A percentile compares a stretch with the other conserved stretches of the same genome.
phyloP scores from a whole-genome alignment of 495 filamentous ascomycete species.

The Evernia prunastri region DNA sequence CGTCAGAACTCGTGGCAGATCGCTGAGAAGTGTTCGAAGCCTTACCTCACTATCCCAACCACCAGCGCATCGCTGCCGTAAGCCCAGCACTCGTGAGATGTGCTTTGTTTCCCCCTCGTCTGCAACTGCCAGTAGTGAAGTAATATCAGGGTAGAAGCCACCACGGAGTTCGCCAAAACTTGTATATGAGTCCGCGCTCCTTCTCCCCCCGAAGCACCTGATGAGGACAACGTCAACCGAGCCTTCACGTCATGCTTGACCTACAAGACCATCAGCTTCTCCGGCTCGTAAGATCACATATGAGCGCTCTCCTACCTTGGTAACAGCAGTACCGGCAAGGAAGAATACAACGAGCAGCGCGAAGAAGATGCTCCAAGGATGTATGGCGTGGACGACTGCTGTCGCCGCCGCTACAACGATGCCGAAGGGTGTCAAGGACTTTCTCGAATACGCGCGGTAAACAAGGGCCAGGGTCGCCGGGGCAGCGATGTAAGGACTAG shows the following conservation, averaged over 20 bases:
- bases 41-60: conserved; percentile 48
- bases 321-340: conserved; percentile 72
- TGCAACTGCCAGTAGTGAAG: conserved; percentile 62
- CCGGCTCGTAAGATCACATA: conserved; percentile 10
- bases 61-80: conserved; percentile 44
- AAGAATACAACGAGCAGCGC: conserved; percentile 79
- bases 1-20: background rate
- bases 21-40: background rate
- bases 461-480: conserved; percentile 57
- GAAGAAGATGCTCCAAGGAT: conserved; percentile 89
- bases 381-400: conserved; percentile 71
- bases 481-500: conserved; percentile 53
- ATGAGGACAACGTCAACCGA: conserved; percentile 66
- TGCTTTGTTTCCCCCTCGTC: conserved; percentile 33
- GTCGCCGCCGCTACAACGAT: conserved; percentile 63
- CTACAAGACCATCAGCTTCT: conserved; percentile 35
- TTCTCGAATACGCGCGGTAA: conserved; percentile 62
- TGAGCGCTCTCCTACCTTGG: conserved; percentile 52
- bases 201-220: conserved; percentile 67
- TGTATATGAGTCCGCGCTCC: conserved; percentile 78
- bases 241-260: conserved; percentile 85
- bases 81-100: conserved; percentile 30
- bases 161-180: conserved; percentile 81
- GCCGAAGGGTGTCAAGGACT: conserved; percentile 70
- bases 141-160: conserved; percentile 66